Percentiles rank a stretch among this genome's conserved stretches.
These are phyloP conservation scores for Neospermospora avenae DNA, from an alignment of 2,329 filamentous ascomycete genomes.

Conservation along the genomic window DNA sequence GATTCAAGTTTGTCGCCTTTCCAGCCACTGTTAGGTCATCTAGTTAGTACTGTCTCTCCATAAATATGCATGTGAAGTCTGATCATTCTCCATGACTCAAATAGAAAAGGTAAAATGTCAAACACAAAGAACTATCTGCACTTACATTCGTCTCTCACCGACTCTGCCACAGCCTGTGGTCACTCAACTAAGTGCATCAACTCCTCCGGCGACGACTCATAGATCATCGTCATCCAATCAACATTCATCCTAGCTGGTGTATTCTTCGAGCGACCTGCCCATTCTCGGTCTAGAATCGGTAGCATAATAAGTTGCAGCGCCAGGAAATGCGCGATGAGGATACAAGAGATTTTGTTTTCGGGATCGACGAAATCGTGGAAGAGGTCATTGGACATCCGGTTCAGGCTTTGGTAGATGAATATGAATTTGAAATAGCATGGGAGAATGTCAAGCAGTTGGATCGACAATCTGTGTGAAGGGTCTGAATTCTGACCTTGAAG, in stretches of 20 bases:
- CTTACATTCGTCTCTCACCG: slow-evolving; percentile 8
- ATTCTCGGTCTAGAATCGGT: slow-evolving; percentile 37
- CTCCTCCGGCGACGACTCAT: neutral
- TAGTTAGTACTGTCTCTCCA: too few relatives aligned
- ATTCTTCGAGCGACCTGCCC: slow-evolving; percentile 21
- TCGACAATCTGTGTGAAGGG: neutral
- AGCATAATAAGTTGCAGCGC: slow-evolving; percentile 43
- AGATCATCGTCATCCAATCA: slow-evolving; percentile 10
- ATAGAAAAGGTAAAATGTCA: too few relatives aligned
- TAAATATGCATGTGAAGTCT: too few relatives aligned
- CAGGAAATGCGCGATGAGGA: slow-evolving; percentile 47
- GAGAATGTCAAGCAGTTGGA: neutral
- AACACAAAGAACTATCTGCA: too few relatives aligned
- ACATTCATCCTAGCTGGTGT: slow-evolving; percentile 8
- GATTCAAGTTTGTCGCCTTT: neutral
- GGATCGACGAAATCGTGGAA: slow-evolving; percentile 44
- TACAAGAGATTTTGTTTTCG: slow-evolving; percentile 40
- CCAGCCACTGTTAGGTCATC: neutral
- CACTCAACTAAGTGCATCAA: slow-evolving; percentile 16
- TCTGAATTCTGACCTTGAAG: slow-evolving; percentile 21
- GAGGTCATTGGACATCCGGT: slow-evolving; percentile 38
- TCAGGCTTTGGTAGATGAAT: slow-evolving; percentile 41
- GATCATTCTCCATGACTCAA: too few relatives aligned
- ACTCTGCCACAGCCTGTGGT: slow-evolving; percentile 21
- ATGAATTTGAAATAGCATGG: slow-evolving; percentile 41